Evolutionary conservation across 139 green algal genomes (phyloP), one percentile per base, ranked within the genome.

Genomic region (Volvox reticuliferus): DNA sequence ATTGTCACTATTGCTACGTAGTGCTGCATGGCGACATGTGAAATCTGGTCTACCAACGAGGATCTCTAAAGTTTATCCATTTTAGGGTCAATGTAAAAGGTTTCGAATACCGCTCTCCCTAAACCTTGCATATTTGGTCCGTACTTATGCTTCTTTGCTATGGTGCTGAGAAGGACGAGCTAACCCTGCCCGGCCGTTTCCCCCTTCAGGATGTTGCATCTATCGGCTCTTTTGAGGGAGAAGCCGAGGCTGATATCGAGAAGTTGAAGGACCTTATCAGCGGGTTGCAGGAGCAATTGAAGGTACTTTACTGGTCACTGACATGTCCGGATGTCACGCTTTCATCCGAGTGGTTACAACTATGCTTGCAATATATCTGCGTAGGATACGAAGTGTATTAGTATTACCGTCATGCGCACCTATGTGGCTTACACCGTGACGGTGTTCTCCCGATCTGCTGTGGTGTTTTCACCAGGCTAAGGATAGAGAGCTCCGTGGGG

Each of bases 251-350:
- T 0, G 37, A n/a, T 35, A 30, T 89, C 0, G 85, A 89, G 28
- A 67, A 33, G 73, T 50, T 90, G 50, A 63, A 77, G 16, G 75
- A 84, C 17, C 28, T 78, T 26, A 50, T 84, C 14, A 30, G 12
- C 16, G 30, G 69, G 55, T 75, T 90, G 28, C 55, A 77, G 55
- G 21, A 85, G 75, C 73, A 90, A 67, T 32, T 90, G 28, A 82
- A 89, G 85, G 85, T 89, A 62, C 16, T 21, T 21, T 12, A 36
- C 13, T 44, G 24, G 73, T 44, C 35, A n/a, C 73, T n/a, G 20
- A 14, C 73, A 35, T 75, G 14, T 28, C 24, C 14, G 67, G 22
- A 28, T 12, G 67, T 75, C 22, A 75, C 67, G 67, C 22, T 3
- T 28, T 75, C 67, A 12, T 14, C 22, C 24, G 22, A 24, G 67